These are phyloP conservation scores for Russula olivacea DNA, from an alignment of 768 basidiomycete species.

Conservation along the genomic window DNA sequence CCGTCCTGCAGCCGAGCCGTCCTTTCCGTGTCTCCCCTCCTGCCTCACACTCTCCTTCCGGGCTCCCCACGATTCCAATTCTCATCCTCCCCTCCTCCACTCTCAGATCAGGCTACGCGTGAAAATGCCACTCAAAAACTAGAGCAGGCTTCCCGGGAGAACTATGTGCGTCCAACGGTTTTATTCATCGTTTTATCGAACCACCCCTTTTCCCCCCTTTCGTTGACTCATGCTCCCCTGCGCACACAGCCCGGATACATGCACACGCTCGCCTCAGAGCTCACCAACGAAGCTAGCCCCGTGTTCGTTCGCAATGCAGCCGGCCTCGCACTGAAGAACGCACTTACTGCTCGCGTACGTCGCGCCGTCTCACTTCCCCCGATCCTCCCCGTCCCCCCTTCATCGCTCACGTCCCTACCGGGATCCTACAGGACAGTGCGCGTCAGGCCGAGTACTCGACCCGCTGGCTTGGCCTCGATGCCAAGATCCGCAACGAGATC, in stretches of 20 bases:
- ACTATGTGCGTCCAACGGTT: constrained; percentile 60
- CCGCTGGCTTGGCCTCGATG: constrained; percentile 77
- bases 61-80: not conserved
- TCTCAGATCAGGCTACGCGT: constrained; percentile 80
- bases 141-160: constrained; percentile 77
- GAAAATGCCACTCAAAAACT: constrained; percentile 87
- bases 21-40: constrained; percentile 28
- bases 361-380: constrained; percentile 19
- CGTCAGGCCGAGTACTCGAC: constrained; percentile 71
- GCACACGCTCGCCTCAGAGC: constrained; percentile 79
- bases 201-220: constrained; percentile 15
- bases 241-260: constrained; percentile 79
- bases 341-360: constrained; percentile 81
- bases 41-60: not conserved
- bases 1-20: not conserved
- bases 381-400: not conserved
- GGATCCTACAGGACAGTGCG: constrained; percentile 52
- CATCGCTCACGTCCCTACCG: constrained; percentile 14
- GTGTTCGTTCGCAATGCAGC: constrained; percentile 89
- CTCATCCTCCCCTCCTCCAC: constrained; percentile 16
- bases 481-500: constrained; percentile 66
- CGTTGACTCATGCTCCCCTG: not conserved
- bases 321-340: constrained; percentile 94
- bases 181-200: constrained; percentile 12
- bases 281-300: constrained; percentile 66